These are phyloP conservation scores for Carpinus fangiana DNA, from an alignment of 306 rosid species.

Conservation along the genomic window DNA sequence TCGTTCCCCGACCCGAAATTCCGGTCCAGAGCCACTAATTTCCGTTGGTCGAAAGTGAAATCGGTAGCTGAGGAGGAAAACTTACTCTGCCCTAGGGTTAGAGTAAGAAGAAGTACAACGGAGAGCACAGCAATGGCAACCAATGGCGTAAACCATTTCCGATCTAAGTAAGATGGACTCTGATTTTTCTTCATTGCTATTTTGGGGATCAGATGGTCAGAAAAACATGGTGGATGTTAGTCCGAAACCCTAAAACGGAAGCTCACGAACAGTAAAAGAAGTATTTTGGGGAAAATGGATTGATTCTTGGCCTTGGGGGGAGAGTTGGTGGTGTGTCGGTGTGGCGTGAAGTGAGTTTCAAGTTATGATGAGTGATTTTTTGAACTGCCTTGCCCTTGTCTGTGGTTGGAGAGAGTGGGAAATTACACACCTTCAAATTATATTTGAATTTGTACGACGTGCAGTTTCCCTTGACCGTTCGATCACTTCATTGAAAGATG, in stretches of 20 bases:
- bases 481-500: too few relatives aligned
- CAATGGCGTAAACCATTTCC: slow-evolving; percentile 51
- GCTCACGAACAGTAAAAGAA: neutral
- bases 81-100: slow-evolving; percentile 30
- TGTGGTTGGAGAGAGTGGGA: slow-evolving; percentile 12
- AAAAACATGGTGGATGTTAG: neutral
- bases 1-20: neutral
- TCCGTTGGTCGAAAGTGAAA: slow-evolving; percentile 20
- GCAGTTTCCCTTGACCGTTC: too few relatives aligned
- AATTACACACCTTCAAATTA: neutral
- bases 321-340: slow-evolving; percentile 2
- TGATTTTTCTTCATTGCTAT: slow-evolving; percentile 53
- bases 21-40: slow-evolving; percentile 17
- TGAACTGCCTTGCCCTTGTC: neutral
- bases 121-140: slow-evolving; percentile 35
- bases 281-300: too few relatives aligned
- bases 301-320: too few relatives aligned
- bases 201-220: neutral
- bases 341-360: slow-evolving; percentile 1
- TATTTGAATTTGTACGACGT: slow-evolving; percentile 1
- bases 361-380: neutral
- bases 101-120: slow-evolving; percentile 35
- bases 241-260: neutral
- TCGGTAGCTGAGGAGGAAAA: slow-evolving; percentile 32
- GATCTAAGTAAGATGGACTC: slow-evolving; percentile 32